Base-by-base conservation (phyloP, 2,329 filamentous ascomycete species). In the Epichloe gansuensis region DNA sequence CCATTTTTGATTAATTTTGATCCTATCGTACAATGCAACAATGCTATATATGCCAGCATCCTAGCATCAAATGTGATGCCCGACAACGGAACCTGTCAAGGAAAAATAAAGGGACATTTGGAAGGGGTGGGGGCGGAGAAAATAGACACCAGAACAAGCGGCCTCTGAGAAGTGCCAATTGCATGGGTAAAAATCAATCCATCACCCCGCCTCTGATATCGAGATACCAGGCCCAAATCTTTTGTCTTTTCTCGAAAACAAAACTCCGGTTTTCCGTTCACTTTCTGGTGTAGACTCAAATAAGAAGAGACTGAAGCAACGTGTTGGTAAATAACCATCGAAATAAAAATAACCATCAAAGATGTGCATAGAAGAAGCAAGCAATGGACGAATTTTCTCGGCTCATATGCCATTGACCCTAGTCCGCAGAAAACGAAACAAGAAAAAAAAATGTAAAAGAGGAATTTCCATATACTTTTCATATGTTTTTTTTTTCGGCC, bases 1-100 rank as follows among this genome's bases (percentile, higher is more conserved):
- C 44, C 43, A 34, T 28, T 34, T 37, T 41, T 46, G 23, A 21
- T 15, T 38, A 42, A 46, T 55, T 46, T 49, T 52, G 41, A 44
- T 49, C 37, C 41, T 55, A 55, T 55, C 52, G 42, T 56, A 56
- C 53, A 55, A 52, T 53, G 53, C 51, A 58, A 56, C 52, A 58
- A 52, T 54, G 51, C 47, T 48, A 49, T 49, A 55, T 46, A 49
- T 49, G 55, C 51, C 52, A 58, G 39, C 52, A 55, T 54, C 47
- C 57, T 52, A 52, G 54, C 52, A 53, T 57, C 58, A 53, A 59
- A 52, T 56, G 42, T 46, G 43, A 12, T 34, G 37, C 45, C 39
- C 39, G 34, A 31, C 31, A 42, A 37, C 25, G 38, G 28, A 43
- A 53, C 21, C 21, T 28, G 38, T 45, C 45, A 34, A 44, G 46